These are phyloP conservation scores for Ganoderma resinaceum DNA, from an alignment of 1,284 basidiomycete species.

Conservation along the genomic window DNA sequence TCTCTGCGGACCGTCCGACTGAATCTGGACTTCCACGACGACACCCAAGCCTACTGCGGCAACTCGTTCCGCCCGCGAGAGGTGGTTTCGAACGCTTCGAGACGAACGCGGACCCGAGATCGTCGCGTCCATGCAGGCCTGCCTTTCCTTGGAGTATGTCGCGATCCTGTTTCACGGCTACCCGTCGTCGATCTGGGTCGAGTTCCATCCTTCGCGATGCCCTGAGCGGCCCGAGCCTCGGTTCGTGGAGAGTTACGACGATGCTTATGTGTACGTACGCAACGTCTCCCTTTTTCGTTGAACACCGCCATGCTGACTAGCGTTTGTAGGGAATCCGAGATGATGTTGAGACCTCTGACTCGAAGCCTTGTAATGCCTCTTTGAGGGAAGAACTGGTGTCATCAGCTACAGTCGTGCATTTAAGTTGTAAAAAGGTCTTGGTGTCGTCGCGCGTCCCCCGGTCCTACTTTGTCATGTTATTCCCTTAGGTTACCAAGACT, in stretches of 20 bases:
- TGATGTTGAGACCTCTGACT: too few relatives aligned
- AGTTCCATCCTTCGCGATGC: slow-evolving; percentile 4
- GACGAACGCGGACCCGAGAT: background rate
- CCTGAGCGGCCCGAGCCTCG: background rate
- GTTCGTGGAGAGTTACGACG: background rate
- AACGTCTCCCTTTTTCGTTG: too few relatives aligned
- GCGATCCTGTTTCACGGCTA: background rate
- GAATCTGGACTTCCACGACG: slow-evolving; percentile 14
- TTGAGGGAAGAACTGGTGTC: too few relatives aligned
- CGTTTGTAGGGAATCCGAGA: too few relatives aligned
- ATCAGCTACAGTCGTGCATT: too few relatives aligned
- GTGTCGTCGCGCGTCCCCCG: too few relatives aligned
- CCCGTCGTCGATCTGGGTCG: background rate
- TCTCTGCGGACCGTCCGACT: slow-evolving; percentile 1
- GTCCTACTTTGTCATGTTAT: too few relatives aligned
- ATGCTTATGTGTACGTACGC: too few relatives aligned
- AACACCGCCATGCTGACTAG: too few relatives aligned
- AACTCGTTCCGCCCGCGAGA: background rate
- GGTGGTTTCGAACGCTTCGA: background rate
- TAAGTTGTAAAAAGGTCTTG: too few relatives aligned
- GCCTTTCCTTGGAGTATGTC: slow-evolving; percentile 2
- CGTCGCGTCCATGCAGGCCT: background rate
- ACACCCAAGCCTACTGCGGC: slow-evolving; percentile 1
- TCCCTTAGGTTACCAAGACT: too few relatives aligned
- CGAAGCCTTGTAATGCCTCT: too few relatives aligned